Evolutionary conservation across 257 asterid genomes (phyloP).

Genomic region (Solanum chilense): DNA sequence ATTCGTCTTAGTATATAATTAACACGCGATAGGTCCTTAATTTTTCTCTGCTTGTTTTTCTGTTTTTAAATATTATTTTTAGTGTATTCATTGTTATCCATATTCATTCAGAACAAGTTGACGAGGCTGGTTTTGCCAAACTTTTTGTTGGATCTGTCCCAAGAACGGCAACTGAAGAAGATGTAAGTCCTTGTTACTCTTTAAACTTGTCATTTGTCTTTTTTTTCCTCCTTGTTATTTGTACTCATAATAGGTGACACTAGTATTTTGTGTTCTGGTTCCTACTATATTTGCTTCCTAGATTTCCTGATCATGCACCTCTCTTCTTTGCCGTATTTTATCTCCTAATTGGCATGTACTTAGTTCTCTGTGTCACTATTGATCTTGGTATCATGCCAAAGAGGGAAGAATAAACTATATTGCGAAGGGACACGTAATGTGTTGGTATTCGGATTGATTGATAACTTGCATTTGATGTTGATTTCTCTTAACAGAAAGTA

Average conservation of each 20-base stretch:
- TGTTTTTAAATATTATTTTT: not conserved
- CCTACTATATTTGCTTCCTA: not conserved
- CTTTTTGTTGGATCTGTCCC: conserved; percentile 97
- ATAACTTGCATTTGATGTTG: not conserved
- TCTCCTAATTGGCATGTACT: not conserved
- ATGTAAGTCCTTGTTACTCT: conserved; percentile 39
- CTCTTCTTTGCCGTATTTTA: not conserved
- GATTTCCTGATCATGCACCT: not conserved
- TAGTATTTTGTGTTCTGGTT: not conserved
- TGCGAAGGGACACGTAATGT: not conserved
- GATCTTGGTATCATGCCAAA: not conserved
- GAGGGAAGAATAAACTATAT: not conserved
- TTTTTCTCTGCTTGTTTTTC: not conserved
- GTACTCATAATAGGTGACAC: not conserved
- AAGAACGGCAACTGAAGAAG: conserved; percentile 71
- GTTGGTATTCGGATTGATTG: not conserved
- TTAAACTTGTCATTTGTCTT: not conserved
- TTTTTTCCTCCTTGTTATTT: not conserved
- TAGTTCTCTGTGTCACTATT: not conserved
- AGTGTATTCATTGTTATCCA: not conserved
- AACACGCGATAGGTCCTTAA: not conserved
- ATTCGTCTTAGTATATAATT: not conserved
- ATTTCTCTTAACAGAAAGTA: not conserved
- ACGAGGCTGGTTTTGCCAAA: conserved; percentile 60
- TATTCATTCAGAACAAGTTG: conserved; percentile 34